These are phyloP conservation scores for Grosmannia clavigera DNA, from an alignment of 2,329 filamentous ascomycete species.

Conservation along the genomic window DNA sequence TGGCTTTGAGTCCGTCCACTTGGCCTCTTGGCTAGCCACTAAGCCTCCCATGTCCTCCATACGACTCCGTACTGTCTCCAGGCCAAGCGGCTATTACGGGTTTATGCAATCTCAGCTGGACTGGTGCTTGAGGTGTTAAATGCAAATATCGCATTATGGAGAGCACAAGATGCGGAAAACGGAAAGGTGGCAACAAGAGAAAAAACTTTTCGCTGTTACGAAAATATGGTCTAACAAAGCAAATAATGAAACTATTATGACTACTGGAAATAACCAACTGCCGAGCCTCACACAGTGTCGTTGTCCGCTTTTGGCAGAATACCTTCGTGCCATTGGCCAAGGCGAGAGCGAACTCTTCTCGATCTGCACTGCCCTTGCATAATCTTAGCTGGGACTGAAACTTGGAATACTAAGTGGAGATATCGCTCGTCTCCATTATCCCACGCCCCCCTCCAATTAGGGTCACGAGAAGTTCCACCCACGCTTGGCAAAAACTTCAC, in stretches of 20 bases:
- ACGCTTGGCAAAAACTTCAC: background rate
- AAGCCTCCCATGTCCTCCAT: background rate
- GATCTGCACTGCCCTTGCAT: background rate
- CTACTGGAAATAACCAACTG: background rate
- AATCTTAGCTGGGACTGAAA: background rate
- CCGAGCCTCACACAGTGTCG: background rate
- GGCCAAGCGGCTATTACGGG: too few relatives aligned
- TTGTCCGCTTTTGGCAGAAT: background rate
- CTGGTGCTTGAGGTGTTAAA: too few relatives aligned
- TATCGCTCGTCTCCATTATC: background rate
- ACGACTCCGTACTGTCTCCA: background rate
- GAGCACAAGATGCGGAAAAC: background rate
- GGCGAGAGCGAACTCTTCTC: too few relatives aligned
- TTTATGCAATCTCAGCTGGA: too few relatives aligned
- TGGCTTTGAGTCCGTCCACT: background rate
- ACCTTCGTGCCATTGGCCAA: background rate
- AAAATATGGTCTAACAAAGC: background rate
- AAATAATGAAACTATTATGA: background rate
- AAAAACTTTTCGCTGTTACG: background rate
- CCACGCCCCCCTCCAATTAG: too few relatives aligned
- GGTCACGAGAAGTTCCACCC: too few relatives aligned
- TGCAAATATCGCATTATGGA: too few relatives aligned
- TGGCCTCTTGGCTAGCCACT: background rate
- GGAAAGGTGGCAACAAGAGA: background rate
- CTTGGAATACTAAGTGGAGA: background rate